Percentiles rank a stretch among this genome's conserved stretches.
Evolutionary conservation across 371 early-diverging fungal genomes (phyloP).

Genomic region (Gilbertella persicaria): DNA sequence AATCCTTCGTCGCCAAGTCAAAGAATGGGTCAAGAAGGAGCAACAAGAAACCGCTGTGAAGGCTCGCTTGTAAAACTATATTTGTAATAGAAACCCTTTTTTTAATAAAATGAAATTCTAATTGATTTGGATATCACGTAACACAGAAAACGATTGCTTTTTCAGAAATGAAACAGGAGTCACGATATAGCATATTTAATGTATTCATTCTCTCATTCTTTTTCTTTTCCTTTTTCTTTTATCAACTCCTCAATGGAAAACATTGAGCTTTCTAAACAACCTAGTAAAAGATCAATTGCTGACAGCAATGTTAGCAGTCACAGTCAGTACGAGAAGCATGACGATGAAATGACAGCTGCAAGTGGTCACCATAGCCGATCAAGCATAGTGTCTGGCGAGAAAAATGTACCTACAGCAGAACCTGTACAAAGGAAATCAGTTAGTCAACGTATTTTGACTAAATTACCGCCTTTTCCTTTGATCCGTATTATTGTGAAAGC

Average conservation of each 20-base stretch:
- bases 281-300: background rate
- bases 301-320: background rate
- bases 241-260: conserved; percentile 13
- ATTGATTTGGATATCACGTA: too few relatives aligned
- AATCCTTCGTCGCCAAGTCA: conserved; percentile 63
- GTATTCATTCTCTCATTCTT: too few relatives aligned
- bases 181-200: too few relatives aligned
- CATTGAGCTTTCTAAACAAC: conserved; percentile 7
- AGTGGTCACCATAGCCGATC: background rate
- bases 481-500: conserved; percentile 16
- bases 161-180: too few relatives aligned
- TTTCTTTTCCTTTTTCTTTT: background rate
- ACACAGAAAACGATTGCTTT: too few relatives aligned
- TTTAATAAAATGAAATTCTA: too few relatives aligned
- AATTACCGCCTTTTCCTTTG: conserved; percentile 16
- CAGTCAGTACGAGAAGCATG: background rate
- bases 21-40: conserved; percentile 51
- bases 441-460: conserved; percentile 5
- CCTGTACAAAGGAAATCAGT: background rate
- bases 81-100: too few relatives aligned
- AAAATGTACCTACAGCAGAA: background rate
- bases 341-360: conserved; percentile 1
- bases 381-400: background rate
- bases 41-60: conserved; percentile 16
- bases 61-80: conserved; percentile 26